Evolutionary conservation across 1,284 basidiomycete species (phyloP), one percentile per base, ranked within the genome.

Genomic region (Thelephora terrestris): DNA sequence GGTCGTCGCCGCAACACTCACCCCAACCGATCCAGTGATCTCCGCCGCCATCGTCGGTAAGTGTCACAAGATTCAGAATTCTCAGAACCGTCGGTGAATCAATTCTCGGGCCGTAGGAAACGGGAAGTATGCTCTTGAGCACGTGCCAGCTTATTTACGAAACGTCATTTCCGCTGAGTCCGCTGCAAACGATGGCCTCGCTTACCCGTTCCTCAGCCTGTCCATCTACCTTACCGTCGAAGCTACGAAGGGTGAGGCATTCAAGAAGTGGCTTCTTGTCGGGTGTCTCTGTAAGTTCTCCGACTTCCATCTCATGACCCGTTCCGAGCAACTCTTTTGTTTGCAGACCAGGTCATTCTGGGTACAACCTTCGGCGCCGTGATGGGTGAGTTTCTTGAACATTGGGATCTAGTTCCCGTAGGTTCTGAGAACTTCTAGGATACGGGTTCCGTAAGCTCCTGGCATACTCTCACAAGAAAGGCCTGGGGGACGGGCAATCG

Each of bases 21-120:
- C 93, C 0, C 94, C 94, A 0, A 97, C 93, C 2, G 94, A 98
- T 67, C 94, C 94, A 0, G 83, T 87, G 48, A 81, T 85, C 38
- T 79, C 76, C 54, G 78, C 78, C 14, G 71, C 76, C 2, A 79
- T 81, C 34, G 71, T 85, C 7, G 74, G 81, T 69, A 47, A 45
- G 58, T 57, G 4, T 45, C 17, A 17, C 17, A 18, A 48, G 29
- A 10, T 32, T 10, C 29, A 3, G 9, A 9, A 27, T 27, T 27
- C 25, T 27, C 25, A 39, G 12, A 5, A 20, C 6, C 3, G 10
- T 7, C 40, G 7, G 1, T 5, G 6, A 50, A 46, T 16, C 59
- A 37, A 72, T 70, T 53, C 67, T 71, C 0, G 71, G 23, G 67
- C 74, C 50, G 64, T 73, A 73, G 92, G 90, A n/a, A n/a, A n/a